Conservation (phyloP, 805 yeast genomes). For the Kazachstania bromeliacearum region DNA sequence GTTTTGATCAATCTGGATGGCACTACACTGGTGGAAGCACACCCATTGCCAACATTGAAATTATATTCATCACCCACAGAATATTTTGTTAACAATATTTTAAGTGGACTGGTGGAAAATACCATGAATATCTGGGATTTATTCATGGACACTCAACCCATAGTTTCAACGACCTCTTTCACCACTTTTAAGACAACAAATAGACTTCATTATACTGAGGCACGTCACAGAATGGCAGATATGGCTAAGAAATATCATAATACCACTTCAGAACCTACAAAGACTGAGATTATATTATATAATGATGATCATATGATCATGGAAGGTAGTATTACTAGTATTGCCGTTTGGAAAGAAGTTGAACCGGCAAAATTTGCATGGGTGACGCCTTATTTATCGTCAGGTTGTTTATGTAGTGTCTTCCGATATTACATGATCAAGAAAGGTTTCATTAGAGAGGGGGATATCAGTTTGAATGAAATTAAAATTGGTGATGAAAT, state of each 20-base stretch:
- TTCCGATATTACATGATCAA: constrained; percentile 55
- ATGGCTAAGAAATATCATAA: constrained; percentile 24
- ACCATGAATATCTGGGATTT: constrained; percentile 43
- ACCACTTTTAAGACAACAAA: constrained; percentile 83
- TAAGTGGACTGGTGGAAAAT: constrained; percentile 18
- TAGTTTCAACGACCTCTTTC: constrained; percentile 50
- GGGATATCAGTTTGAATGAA: constrained; percentile 34
- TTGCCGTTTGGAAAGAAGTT: constrained; percentile 43
- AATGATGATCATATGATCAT: constrained; percentile 51
- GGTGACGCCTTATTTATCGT: constrained; percentile 70
- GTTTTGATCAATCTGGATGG: constrained; percentile 34
- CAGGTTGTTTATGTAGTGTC: constrained; percentile 84
- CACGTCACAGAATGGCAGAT: constrained; percentile 43
- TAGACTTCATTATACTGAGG: constrained; percentile 51
- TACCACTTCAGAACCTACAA: constrained; percentile 20
- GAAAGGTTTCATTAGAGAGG: constrained; percentile 46
- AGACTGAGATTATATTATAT: constrained; percentile 60
- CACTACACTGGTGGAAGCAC: constrained; percentile 31
- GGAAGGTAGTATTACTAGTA: constrained; percentile 78
- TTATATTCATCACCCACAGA: background rate
- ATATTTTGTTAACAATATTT: constrained; percentile 24
- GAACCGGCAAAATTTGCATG: constrained; percentile 33
- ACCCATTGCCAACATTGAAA: constrained; percentile 14
- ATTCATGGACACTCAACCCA: constrained; percentile 46
- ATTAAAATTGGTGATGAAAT: constrained; percentile 59